These are phyloP conservation scores for Alternaria solani DNA, from an alignment of 2,329 filamentous ascomycete species.

Conservation along the genomic window DNA sequence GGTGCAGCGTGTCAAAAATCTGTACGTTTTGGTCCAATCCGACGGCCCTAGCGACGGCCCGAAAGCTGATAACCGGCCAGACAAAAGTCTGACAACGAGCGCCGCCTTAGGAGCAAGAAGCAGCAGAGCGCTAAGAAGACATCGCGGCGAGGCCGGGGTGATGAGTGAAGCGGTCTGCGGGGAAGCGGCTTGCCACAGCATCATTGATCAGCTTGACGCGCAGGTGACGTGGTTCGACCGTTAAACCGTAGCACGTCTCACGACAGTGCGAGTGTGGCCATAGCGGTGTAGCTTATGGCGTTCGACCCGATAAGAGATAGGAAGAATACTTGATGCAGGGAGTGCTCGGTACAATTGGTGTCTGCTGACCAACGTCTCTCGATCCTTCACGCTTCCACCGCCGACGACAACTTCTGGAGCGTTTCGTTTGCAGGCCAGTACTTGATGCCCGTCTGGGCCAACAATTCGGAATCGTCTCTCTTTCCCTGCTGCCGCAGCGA, in stretches of 20 bases:
- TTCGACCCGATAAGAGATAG: slow-evolving; percentile 24
- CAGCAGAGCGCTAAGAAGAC: slow-evolving; percentile 69
- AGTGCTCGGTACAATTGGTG: slow-evolving; percentile 26
- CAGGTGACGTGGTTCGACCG: slow-evolving; percentile 32
- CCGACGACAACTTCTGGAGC: slow-evolving; percentile 35
- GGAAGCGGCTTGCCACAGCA: slow-evolving; percentile 17
- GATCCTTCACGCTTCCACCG: slow-evolving; percentile 32
- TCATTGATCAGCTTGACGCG: slow-evolving; percentile 8
- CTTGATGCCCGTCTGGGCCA: slow-evolving; percentile 40
- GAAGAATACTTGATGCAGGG: slow-evolving; percentile 25
- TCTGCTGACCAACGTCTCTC: slow-evolving; percentile 11
- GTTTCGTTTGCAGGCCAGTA: slow-evolving; percentile 40
- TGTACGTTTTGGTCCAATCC: slow-evolving; percentile 59
- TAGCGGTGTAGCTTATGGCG: slow-evolving; percentile 32
- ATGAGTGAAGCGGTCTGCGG: slow-evolving; percentile 39
- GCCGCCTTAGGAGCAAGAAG: slow-evolving; percentile 66
- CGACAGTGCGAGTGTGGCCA: slow-evolving; percentile 24
- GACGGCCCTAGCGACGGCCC: slow-evolving; percentile 23
- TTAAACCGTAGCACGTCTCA: slow-evolving; percentile 20
- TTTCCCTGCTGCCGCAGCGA: slow-evolving; percentile 38
- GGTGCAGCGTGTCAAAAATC: slow-evolving; percentile 60
- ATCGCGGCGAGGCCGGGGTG: slow-evolving; percentile 55
- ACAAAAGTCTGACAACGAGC: slow-evolving; percentile 66
- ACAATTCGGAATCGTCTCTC: slow-evolving; percentile 35
- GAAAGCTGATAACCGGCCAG: slow-evolving; percentile 47